Base-by-base conservation (phyloP, 2,329 filamentous ascomycete genomes). In the Venturia aucupariae region DNA sequence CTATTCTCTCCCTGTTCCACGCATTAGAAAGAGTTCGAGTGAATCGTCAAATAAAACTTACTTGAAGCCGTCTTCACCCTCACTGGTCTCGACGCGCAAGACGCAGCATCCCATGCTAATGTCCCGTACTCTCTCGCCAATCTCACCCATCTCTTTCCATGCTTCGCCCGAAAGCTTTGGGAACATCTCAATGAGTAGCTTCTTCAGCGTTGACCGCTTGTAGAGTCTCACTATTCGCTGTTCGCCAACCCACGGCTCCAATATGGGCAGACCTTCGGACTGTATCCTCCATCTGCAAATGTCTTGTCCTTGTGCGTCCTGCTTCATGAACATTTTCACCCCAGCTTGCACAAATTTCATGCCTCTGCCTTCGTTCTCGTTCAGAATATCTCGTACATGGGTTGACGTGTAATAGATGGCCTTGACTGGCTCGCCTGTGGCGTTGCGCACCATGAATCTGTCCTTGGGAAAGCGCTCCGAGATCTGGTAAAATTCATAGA, bases 301-400 rank as follows among this genome's bases (percentile, higher is more conserved):
- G 64, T 92, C 88, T 42, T 88, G 87, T 5, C 87, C 89, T 66
- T 96, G 92, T 0, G 90, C 89, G 72, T 97, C 92, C 75, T 97
- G 93, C 80, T 96, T 96, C 81, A 97, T 94, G 75, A 96, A 99
- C 91, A 97, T 97, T 79, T 96, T 96, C 41, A 99, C 92, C 68
- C 94, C 94, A 61, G 89, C 93, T 76, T 99, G 94, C 61, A 99
- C 90, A 73, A 99, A 96, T 75, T 94, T 96, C 76, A 97, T 88
- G 57, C 92, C 92, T 35, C 89, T 87, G 54, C 91, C 90, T 75
- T 97, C 92, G 74, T 99, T 99, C 72, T 88, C 84, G 4, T 82
- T 84, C 3, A 99, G 82, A 63, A 99, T 94, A 68, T 93, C 89
- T 39, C 92, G 89, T 27, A 91, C 88, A 15, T 97, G 82, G 4